Base-by-base conservation (phyloP, 2,329 filamentous ascomycete species). In the Fusarium buharicum region DNA sequence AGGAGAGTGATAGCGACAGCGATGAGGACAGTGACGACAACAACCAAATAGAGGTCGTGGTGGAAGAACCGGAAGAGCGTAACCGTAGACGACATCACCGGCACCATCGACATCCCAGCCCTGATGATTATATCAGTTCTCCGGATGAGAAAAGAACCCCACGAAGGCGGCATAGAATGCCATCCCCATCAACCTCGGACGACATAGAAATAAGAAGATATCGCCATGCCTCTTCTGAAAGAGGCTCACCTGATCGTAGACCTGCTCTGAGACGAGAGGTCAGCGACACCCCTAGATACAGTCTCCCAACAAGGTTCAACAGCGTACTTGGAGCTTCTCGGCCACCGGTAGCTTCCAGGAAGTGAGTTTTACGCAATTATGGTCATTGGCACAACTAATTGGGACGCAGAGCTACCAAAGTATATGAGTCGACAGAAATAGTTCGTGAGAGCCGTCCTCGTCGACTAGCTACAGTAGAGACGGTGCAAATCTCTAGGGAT, bases 301-400 rank as follows among this genome's bases (percentile, higher is more conserved):
- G 64, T 40, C 66, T 69, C 8, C 69, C 62, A 9, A 58, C 60
- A 37, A 64, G 71, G 33, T 62, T 68, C 2, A 44, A 68, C 2
- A 73, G 73, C 53, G 66, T 76, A 9, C 73, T 76, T 49, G 74
- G 74, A 38, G 67, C 69, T 38, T 74, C 75, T 37, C 68, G 75
- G 10, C 75, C 75, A 7, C 75, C 75, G 4, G 61, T 76, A 6
- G 62, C 74, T 7, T 74, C 74, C 7, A 70, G 71, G 54, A 74
- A 72, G 75, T 74, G 47, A 47, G 68, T 55, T 17, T 13, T 14
- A 11, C 39, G 10, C 12, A 27, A 11, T 40, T 14, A 24, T 36
- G n/a, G 6, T 30, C 22, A n/a, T 17, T n/a, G 11, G 7, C 22
- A 30, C n/a, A 20, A 47, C 54, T 66, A 55, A 68, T 20, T 30